A percentile compares a stretch with the other conserved stretches of the same genome.
Conservation (phyloP, 345 rosid species). For the Erysimum cheiranthoides region DNA sequence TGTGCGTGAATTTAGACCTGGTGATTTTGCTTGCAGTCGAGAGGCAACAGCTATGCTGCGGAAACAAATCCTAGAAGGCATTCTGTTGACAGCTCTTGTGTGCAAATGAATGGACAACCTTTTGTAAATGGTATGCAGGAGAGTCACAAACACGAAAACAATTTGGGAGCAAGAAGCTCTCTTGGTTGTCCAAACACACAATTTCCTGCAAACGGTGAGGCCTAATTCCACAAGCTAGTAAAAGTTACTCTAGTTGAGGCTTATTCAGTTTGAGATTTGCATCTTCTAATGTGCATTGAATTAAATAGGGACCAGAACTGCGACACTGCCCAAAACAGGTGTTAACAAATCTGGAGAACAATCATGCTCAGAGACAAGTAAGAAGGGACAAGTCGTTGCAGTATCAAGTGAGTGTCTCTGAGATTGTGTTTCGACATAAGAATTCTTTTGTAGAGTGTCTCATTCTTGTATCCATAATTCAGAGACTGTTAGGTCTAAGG, state of each 20-base stretch:
- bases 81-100: conserved; percentile 46
- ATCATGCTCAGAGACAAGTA: conserved; percentile 49
- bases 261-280: not conserved
- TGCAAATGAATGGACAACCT: conserved; percentile 47
- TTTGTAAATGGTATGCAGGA: conserved; percentile 45
- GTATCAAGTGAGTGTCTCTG: conserved; percentile 49
- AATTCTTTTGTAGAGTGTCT: conserved; percentile 14
- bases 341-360: conserved; percentile 49
- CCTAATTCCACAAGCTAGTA: conserved; percentile 16
- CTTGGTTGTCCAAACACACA: conserved; percentile 42
- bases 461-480: conserved; percentile 43
- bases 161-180: conserved; percentile 49
- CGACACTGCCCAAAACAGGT: conserved; percentile 48
- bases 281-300: conserved; percentile 35
- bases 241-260: conserved; percentile 16
- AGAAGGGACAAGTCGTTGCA: conserved; percentile 48
- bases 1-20: conserved; percentile 26
- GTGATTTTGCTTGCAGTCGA: conserved; percentile 49
- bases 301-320: conserved; percentile 42
- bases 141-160: conserved; percentile 40
- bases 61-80: conserved; percentile 51
- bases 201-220: conserved; percentile 41
- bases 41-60: conserved; percentile 44
- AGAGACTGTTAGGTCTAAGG: conserved; percentile 48
- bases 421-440: conserved; percentile 21